Evolutionary conservation across 176 grass and related monocot genomes (phyloP), one percentile per base, ranked within the genome.

Genomic region (Avena eriantha): DNA sequence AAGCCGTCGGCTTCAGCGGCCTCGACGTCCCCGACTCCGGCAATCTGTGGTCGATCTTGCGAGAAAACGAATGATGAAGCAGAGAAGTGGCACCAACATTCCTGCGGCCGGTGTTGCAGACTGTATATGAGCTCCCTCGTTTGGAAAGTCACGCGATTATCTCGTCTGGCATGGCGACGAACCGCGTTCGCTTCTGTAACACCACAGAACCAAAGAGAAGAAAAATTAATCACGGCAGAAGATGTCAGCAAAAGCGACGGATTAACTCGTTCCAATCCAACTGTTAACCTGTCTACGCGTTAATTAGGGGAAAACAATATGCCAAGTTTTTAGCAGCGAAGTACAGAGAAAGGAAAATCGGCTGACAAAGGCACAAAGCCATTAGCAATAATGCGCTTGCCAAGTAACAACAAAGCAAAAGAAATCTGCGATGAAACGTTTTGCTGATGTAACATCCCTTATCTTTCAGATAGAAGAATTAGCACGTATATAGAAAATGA

Each of bases 171-270:
- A 94, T 47, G 57, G 88, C 90, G 45, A 89, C 80, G 72, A 97
- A 97, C 68, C 95, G 91, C 59, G 95, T 92, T 67, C 77, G 90
- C 86, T 89, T 97, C 95, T 97, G 95, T 45, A 87, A 91, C 47
- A 91, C 74, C 69, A 79, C 41, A 93, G 18, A 39, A 83, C 11
- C 8, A 47, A 51, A 60, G 51, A 56, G 5, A 21, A 17, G 4
- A 4, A 41, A 4, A 41, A 41, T 41, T 7, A 41, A 41, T 56
- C 6, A 19, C 54, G 17, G 16, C 26, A 77, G 10, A 57, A 89
- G 0, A 10, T 61, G 50, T 82, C 77, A 86, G 69, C 79, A 83
- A 79, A 86, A 59, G 41, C 35, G 53, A 86, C 78, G 0, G 70
- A 3, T 11, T 11, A 35, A 67, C 17, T 21, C 23, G 15, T 17